phyloP scores from a whole-genome alignment of 1,139 yeast species.

The Hyphopichia buzzinii region DNA sequence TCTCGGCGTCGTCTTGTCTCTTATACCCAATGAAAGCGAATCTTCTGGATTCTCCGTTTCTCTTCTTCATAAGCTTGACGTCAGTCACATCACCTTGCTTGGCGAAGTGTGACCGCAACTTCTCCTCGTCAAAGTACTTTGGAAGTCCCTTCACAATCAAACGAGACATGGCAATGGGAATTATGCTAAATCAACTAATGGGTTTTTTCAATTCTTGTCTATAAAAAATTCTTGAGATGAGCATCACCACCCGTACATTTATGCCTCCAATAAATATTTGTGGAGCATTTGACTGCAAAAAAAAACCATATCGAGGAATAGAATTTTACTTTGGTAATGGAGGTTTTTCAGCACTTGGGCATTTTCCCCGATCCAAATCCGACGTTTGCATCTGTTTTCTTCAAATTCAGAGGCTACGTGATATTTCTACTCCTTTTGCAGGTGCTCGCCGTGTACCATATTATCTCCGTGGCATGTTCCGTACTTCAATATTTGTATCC shows the following conservation, averaged over 20 bases:
- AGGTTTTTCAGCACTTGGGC: slow-evolving; percentile 22
- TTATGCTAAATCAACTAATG: too few species aligned
- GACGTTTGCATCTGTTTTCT: slow-evolving; percentile 6
- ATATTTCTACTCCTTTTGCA: slow-evolving; percentile 14
- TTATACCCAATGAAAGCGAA: slow-evolving; percentile 92
- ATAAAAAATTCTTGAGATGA: neutral
- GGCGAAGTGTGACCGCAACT: slow-evolving; percentile 66
- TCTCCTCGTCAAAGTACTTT: slow-evolving; percentile 71
- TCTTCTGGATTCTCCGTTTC: slow-evolving; percentile 83
- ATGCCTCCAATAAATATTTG: neutral
- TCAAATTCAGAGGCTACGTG: slow-evolving; percentile 18
- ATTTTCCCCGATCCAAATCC: slow-evolving; percentile 13
- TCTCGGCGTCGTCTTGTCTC: slow-evolving; percentile 67
- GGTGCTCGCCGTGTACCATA: slow-evolving; percentile 21
- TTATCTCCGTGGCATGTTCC: slow-evolving; percentile 19
- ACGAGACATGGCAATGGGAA: slow-evolving; percentile 63
- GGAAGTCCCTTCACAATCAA: slow-evolving; percentile 95
- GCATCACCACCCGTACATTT: neutral
- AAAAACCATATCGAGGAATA: too few species aligned
- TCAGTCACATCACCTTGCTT: slow-evolving; percentile 74
- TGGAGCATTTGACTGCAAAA: neutral
- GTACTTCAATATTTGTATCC: slow-evolving; percentile 23
- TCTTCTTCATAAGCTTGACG: slow-evolving; percentile 76
- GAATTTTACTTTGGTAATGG: too few species aligned
- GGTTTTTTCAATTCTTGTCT: neutral